Evolutionary conservation across 1,139 yeast species (phyloP), one percentile per base, ranked within the genome.

Genomic region (Kodamaea plutei): DNA sequence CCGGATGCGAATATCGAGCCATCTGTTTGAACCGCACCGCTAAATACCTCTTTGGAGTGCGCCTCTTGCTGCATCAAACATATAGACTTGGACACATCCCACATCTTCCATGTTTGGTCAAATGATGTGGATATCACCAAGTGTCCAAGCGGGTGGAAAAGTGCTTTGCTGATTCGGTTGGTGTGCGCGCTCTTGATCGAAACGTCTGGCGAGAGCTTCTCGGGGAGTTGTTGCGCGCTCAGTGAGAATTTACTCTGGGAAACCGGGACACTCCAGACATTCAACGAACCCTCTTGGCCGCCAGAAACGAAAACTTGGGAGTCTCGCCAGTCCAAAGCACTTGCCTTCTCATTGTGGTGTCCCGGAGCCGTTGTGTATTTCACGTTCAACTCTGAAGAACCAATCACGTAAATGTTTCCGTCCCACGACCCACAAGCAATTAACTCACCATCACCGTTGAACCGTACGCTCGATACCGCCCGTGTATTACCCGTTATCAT

Each of bases 81-180:
- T 10, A 37, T 35, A 6, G 46, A 38, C 2, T 64, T 72, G 8
- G 61, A 59, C 1, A 76, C 41, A 53, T 91, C 96, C 95, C 95
- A 88, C 5, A 88, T 53, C 38, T 87, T 72, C 96, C 97, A 91
- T 0, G 96, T 87, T 38, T 70, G 71, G 53, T 91, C 98, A 48
- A 73, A 81, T 0, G 96, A 87, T 0, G 95, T 84, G 15, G 88
- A 69, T 0, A 80, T 83, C 2, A 78, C 48, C 42, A 56, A 74
- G 3, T 56, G 45, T 0, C 77, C 76, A 2, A 61, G 48, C 0
- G 95, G 95, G 50, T 88, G 95, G 39, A 76, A 73, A 25, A 71
- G 69, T 0, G 79, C 58, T n/a, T 73, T 65, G 0, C 84, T 70
- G 1, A 88, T 79, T 33, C 96, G 66, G 7, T 61, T 60, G 11